Percentiles rank a stretch among this genome's conserved stretches.
Evolutionary conservation across 257 asterid species (phyloP).

Genomic region (Misopates orontium): DNA sequence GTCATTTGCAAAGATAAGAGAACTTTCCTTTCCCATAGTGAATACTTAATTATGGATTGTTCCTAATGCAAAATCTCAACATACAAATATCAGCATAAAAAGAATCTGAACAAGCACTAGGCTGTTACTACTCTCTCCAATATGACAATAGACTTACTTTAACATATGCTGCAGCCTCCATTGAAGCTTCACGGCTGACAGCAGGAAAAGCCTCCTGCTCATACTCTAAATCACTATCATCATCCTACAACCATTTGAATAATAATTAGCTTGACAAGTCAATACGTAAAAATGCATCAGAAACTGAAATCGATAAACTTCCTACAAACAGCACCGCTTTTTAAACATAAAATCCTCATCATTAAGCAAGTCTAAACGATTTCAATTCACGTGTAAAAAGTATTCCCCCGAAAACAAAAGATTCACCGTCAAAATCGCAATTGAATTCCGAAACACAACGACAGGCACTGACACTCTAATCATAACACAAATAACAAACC

Average conservation of each 20-base stretch:
- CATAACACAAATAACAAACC: too few relatives aligned
- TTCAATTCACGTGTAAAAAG: too few relatives aligned
- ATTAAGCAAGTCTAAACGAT: not conserved
- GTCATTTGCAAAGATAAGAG: not conserved
- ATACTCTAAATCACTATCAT: conserved; percentile 78
- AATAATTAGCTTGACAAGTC: conserved; percentile 18
- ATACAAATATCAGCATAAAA: conserved; percentile 10
- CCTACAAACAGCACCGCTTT: not conserved
- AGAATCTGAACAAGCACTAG: conserved; percentile 12
- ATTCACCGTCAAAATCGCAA: too few relatives aligned
- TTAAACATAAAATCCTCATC: conserved; percentile 1
- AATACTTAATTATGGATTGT: conserved; percentile 1
- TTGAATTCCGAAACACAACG: not conserved
- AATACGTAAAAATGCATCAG: too few relatives aligned
- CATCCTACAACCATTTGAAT: conserved; percentile 52
- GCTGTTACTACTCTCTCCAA: not conserved
- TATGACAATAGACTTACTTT: conserved; percentile 46
- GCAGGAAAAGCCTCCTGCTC: conserved; percentile 74
- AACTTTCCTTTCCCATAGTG: conserved; percentile 3
- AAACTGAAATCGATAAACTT: conserved; percentile 3
- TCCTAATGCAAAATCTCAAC: not conserved
- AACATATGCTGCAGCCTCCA: conserved; percentile 82
- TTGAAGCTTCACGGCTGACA: conserved; percentile 62
- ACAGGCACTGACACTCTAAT: too few relatives aligned
- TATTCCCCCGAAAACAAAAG: not conserved